A percentile compares a stretch with the other conserved stretches of the same genome.
Conservation (phyloP, 2,329 filamentous ascomycete species). For the Scytalidium sp. region DNA sequence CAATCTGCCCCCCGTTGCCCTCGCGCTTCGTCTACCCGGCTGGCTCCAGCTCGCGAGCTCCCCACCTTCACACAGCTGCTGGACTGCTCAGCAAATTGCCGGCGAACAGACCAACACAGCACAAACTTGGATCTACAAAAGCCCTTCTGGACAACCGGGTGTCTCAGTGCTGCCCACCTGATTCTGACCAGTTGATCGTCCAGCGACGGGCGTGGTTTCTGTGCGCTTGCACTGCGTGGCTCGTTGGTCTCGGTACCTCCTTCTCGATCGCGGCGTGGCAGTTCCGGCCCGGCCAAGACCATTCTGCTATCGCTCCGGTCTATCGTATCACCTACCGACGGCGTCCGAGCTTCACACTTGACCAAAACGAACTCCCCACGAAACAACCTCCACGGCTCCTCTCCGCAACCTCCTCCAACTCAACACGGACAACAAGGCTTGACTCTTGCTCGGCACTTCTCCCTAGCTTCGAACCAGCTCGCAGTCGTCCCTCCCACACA, state of each 20-base stretch:
- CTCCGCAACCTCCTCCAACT: background rate
- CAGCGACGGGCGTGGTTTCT: too few species aligned
- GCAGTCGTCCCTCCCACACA: background rate
- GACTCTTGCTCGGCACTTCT: background rate
- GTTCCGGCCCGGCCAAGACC: background rate
- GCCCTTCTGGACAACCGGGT: background rate
- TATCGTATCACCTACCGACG: conserved; percentile 1
- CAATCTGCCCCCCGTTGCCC: background rate
- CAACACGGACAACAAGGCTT: background rate
- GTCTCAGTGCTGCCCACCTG: background rate
- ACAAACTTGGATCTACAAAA: background rate
- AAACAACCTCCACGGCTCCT: background rate
- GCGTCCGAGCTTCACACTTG: conserved; percentile 18
- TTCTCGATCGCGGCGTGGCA: background rate
- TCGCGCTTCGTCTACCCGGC: background rate
- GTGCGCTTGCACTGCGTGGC: background rate
- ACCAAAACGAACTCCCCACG: conserved; percentile 16
- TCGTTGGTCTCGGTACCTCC: too few species aligned
- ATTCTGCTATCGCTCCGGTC: background rate
- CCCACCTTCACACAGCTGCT: background rate
- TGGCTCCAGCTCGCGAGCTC: background rate
- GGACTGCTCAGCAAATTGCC: background rate
- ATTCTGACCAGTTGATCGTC: background rate
- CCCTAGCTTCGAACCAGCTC: background rate
- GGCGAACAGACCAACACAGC: background rate